Conservation (phyloP, 768 basidiomycete species). For the Tulasnella sp. region DNA sequence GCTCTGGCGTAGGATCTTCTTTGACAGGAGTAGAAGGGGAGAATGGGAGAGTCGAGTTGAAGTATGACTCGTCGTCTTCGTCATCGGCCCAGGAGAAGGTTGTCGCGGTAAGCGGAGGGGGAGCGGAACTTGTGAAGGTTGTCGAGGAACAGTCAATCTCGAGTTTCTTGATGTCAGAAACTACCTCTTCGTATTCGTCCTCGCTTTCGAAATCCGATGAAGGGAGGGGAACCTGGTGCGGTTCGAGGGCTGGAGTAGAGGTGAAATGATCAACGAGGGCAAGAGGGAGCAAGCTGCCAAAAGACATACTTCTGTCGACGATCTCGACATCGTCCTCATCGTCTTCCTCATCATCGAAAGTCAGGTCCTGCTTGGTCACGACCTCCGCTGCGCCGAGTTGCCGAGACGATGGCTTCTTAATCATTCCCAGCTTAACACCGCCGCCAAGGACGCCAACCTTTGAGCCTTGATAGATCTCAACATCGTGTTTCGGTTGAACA, state of each 20-base stretch:
- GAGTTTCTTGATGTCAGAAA: not conserved
- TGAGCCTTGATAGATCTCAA: not conserved
- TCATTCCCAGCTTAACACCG: constrained; percentile 13
- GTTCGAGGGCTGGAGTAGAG: not conserved
- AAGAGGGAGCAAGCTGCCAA: not conserved
- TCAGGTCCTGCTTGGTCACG: not conserved
- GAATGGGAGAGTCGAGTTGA: not conserved
- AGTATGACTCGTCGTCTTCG: not conserved
- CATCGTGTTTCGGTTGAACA: not conserved
- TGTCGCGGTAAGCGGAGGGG: not conserved
- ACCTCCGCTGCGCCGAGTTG: not conserved
- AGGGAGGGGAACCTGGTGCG: not conserved
- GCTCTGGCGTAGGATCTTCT: not conserved
- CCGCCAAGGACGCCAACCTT: constrained; percentile 18
- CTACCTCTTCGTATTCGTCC: not conserved
- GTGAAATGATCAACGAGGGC: not conserved
- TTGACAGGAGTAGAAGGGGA: not conserved
- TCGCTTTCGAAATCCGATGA: not conserved
- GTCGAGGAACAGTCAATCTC: not conserved
- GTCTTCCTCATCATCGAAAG: not conserved
- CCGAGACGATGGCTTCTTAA: not conserved
- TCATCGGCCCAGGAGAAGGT: constrained; percentile 14
- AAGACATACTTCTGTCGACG: not conserved
- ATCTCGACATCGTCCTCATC: constrained; percentile 4
- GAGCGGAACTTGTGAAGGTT: not conserved